Conservation (phyloP, 805 yeast species). For the Diddensiella transvaalensis region DNA sequence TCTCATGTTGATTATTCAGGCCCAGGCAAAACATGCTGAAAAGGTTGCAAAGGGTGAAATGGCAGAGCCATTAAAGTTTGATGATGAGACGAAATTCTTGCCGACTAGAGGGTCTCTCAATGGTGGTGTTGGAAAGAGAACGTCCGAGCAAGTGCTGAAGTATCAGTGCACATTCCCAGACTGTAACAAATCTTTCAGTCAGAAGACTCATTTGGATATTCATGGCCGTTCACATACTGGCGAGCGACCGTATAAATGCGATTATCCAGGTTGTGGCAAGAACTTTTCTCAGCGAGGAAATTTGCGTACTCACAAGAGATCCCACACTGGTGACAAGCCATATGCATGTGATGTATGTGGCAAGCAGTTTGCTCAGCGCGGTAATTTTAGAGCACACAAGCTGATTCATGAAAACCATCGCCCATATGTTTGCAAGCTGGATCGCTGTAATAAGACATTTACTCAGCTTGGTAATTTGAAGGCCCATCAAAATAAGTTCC, state of each 20-base stretch:
- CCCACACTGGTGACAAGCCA: slow-evolving; percentile 93
- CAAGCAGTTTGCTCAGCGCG: slow-evolving; percentile 80
- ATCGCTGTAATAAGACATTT: slow-evolving; percentile 76
- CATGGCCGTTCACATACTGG: slow-evolving; percentile 88
- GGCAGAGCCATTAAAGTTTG: slow-evolving; percentile 39
- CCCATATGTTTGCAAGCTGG: slow-evolving; percentile 77
- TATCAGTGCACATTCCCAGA: slow-evolving; percentile 37
- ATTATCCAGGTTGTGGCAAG: slow-evolving; percentile 61
- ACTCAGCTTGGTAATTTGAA: slow-evolving; percentile 92
- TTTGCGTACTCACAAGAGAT: slow-evolving; percentile 74
- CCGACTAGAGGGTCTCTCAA: slow-evolving; percentile 64
- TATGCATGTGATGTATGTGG: slow-evolving; percentile 75
- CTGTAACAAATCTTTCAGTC: slow-evolving; percentile 78
- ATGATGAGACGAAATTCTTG: slow-evolving; percentile 16
- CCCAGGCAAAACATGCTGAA: slow-evolving; percentile 64
- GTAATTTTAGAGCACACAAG: slow-evolving; percentile 84
- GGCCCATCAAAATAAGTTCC: slow-evolving; percentile 91
- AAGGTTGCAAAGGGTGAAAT: slow-evolving; percentile 69
- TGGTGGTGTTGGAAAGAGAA: slow-evolving; percentile 71
- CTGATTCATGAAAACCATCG: slow-evolving; percentile 75
- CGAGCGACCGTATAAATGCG: slow-evolving; percentile 76
- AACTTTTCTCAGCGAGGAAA: slow-evolving; percentile 89
- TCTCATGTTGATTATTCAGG: slow-evolving; percentile 86
- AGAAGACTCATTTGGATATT: slow-evolving; percentile 87
- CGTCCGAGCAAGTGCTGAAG: slow-evolving; percentile 42